Base-by-base conservation (phyloP, 2,329 filamentous ascomycete species). In the Sporothrix globosa region DNA sequence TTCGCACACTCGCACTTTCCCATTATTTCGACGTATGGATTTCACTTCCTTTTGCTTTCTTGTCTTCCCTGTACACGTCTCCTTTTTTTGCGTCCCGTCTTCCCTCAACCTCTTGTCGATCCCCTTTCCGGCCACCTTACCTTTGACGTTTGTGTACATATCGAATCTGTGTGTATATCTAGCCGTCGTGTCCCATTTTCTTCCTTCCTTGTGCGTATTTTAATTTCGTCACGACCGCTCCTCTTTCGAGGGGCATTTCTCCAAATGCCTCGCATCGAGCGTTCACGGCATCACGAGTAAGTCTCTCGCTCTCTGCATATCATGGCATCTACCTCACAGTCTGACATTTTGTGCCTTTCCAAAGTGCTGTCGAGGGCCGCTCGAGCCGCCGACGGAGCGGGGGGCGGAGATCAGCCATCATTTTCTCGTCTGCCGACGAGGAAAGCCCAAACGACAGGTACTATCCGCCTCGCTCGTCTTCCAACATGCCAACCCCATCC, bases 251-350 rank as follows among this genome's bases (percentile, higher is more conserved):
- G 2, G 10, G 17, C 61, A 5, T 52, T 24, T 6, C 5, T 50
- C 39, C 27, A 56, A 7, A 69, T 71, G 69, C 50, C 56, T 19
- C 27, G 13, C n/a, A 58, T 54, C 14, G 39, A 60, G 5, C 13
- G 58, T 19, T 52, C 65, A 11, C 65, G 69, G 66, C 69, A 52
- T 44, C 48, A 71, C 50, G 66, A 65, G 69, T 71, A 65, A 58
- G 69, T 39, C 11, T n/a, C 13, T 17, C 11, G 14, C 2, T 44
- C 41, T 17, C 11, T 44, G 4, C 11, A 3, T 44, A 13, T 4
- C 4, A 9, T 44, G 5, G 10, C 63, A 3, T 50, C 1, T 24
- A 21, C 53, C 13, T 52, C 27, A 44, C 41, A 54, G 13, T n/a
- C 61, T 58, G 17, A 30, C 24, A 60, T 13, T 14, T 50, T 6